phyloP scores from a whole-genome alignment of 2,329 filamentous ascomycete species.

The Stagonosporopsis vannaccii region DNA sequence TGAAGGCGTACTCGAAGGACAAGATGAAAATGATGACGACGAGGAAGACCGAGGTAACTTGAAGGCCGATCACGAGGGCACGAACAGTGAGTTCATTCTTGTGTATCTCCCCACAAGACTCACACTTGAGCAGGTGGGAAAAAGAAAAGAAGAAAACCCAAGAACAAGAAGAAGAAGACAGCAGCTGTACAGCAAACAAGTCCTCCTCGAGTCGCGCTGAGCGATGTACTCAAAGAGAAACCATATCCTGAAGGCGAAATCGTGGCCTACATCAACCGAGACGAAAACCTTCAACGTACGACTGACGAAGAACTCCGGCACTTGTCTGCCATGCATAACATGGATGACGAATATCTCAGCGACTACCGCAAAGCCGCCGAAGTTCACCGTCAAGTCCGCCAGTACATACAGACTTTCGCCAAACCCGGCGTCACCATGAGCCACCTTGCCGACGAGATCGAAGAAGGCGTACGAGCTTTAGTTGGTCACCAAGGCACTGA shows the following conservation, averaged over 20 bases:
- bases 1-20: slow-evolving; percentile 51
- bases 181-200: slow-evolving; percentile 67
- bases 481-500: slow-evolving; percentile 76
- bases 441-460: slow-evolving; percentile 82
- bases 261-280: slow-evolving; percentile 67
- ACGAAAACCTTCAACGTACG: slow-evolving; percentile 78
- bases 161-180: slow-evolving; percentile 69
- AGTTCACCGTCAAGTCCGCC: slow-evolving; percentile 82
- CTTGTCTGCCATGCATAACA: slow-evolving; percentile 66
- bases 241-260: slow-evolving; percentile 78
- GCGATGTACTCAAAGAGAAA: slow-evolving; percentile 72
- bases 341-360: slow-evolving; percentile 76
- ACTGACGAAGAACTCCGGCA: slow-evolving; percentile 84
- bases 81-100: slow-evolving; percentile 10
- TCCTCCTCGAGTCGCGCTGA: slow-evolving; percentile 75
- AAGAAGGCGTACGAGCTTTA: slow-evolving; percentile 77
- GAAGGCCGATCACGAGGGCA: slow-evolving; percentile 34
- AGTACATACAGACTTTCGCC: slow-evolving; percentile 78
- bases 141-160: slow-evolving; percentile 74
- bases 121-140: slow-evolving; percentile 61
- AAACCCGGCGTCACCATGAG: slow-evolving; percentile 80
- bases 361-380: slow-evolving; percentile 89
- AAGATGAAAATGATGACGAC: slow-evolving; percentile 58
- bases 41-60: slow-evolving; percentile 51
- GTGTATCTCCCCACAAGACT: background rate